Percentiles rank a stretch among this genome's conserved stretches.
phyloP scores from a whole-genome alignment of 2,329 filamentous ascomycete genomes.

The Plectosphaerella sp. region DNA sequence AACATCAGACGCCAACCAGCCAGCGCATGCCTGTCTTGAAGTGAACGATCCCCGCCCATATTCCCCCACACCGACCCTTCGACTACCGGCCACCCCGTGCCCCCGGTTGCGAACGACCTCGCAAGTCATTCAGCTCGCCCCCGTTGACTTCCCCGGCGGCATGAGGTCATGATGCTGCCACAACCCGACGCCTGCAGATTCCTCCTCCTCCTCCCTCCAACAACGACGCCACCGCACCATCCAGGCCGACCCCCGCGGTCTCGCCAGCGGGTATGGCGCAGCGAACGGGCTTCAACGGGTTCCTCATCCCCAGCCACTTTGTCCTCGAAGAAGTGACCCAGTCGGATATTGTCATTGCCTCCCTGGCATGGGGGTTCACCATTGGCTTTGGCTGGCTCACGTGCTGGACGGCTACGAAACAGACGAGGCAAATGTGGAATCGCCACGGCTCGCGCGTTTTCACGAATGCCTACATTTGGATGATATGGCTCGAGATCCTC shows the following conservation, averaged over 20 bases:
- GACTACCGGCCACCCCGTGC: too few relatives aligned
- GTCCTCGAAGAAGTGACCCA: slow-evolving; percentile 13
- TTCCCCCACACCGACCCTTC: too few relatives aligned
- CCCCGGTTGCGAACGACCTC: too few relatives aligned
- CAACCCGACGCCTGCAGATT: neutral
- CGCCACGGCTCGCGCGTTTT: slow-evolving; percentile 22
- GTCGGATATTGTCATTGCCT: slow-evolving; percentile 21
- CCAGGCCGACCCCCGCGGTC: neutral
- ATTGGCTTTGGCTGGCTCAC: slow-evolving; percentile 35
- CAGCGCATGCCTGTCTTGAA: too few relatives aligned
- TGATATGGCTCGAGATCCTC: slow-evolving; percentile 42
- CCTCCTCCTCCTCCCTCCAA: too few relatives aligned
- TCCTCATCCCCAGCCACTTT: slow-evolving; percentile 13
- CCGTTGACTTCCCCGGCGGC: too few relatives aligned
- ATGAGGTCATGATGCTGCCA: neutral
- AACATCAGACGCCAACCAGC: too few relatives aligned
- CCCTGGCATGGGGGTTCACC: slow-evolving; percentile 31
- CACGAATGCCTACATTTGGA: slow-evolving; percentile 37
- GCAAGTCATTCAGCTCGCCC: too few relatives aligned
- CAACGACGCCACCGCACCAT: too few relatives aligned
- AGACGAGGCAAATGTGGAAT: slow-evolving; percentile 27
- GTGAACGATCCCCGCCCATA: too few relatives aligned
- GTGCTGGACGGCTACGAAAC: slow-evolving; percentile 28
- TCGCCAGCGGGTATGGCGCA: neutral
- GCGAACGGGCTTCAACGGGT: neutral